A percentile compares a stretch with the other conserved stretches of the same genome.
phyloP scores from a whole-genome alignment of 1,139 yeast genomes.

The Lodderomyces beijingensis region DNA sequence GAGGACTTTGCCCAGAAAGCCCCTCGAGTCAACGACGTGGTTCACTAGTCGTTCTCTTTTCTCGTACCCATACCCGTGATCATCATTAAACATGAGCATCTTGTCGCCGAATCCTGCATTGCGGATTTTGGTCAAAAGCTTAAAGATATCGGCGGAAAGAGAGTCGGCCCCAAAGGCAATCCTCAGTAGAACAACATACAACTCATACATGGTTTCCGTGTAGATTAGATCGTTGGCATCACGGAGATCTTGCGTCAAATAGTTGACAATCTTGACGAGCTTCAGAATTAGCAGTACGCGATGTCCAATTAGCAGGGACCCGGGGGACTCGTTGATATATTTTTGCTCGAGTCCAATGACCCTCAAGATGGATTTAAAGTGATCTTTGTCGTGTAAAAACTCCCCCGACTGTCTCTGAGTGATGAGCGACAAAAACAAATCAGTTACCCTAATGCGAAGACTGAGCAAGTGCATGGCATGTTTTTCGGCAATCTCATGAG shows the following conservation, averaged over 20 bases:
- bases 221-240: slow-evolving; percentile 32
- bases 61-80: slow-evolving; percentile 43
- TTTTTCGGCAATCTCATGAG: slow-evolving; percentile 9
- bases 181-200: slow-evolving; percentile 50
- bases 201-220: slow-evolving; percentile 43
- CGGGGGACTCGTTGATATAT: slow-evolving; percentile 41
- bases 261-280: slow-evolving; percentile 29
- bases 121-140: slow-evolving; percentile 29
- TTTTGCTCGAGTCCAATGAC: slow-evolving; percentile 52
- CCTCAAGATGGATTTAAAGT: slow-evolving; percentile 41
- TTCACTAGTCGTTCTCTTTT: slow-evolving; percentile 35
- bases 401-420: slow-evolving; percentile 27
- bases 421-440: slow-evolving; percentile 41
- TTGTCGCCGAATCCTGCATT: slow-evolving; percentile 15
- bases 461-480: slow-evolving; percentile 44
- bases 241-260: slow-evolving; percentile 26
- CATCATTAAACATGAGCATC: slow-evolving; percentile 34
- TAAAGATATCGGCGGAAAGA: slow-evolving; percentile 32
- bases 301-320: slow-evolving; percentile 37
- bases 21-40: slow-evolving; percentile 17
- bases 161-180: slow-evolving; percentile 53
- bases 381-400: slow-evolving; percentile 31
- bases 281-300: slow-evolving; percentile 43
- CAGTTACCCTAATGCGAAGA: slow-evolving; percentile 38
- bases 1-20: slow-evolving; percentile 11